These are phyloP conservation scores for Malus asiatica DNA, from an alignment of 306 rosid genomes.

Conservation along the genomic window DNA sequence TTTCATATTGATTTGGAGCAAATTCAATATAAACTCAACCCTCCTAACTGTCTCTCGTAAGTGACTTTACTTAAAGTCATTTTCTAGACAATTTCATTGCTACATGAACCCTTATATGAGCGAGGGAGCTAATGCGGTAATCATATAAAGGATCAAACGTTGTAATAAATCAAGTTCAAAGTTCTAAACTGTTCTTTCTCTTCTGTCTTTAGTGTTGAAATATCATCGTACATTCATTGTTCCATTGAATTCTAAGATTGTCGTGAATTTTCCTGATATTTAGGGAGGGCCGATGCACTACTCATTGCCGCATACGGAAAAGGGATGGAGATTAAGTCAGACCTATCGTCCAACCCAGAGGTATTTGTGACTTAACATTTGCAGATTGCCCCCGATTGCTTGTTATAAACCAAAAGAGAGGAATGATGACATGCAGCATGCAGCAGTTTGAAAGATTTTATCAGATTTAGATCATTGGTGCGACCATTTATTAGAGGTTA, in stretches of 20 bases:
- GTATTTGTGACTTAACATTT: slow-evolving; percentile 19
- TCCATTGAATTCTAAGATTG: background rate
- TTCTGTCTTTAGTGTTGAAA: no score
- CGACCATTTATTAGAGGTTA: background rate
- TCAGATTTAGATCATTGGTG: background rate
- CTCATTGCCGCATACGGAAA: slow-evolving; percentile 94
- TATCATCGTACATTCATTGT: background rate
- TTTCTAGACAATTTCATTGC: no score
- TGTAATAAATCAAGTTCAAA: background rate
- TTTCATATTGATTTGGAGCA: no score
- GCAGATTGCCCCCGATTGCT: background rate
- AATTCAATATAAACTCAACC: no score
- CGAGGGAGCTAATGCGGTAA: background rate
- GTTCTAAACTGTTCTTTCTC: no score
- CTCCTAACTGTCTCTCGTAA: no score
- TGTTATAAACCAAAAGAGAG: background rate
- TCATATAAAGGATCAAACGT: background rate
- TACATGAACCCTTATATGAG: background rate
- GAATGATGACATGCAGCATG: background rate
- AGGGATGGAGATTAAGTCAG: slow-evolving; percentile 28
- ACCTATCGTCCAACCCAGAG: slow-evolving; percentile 26
- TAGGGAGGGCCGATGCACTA: slow-evolving; percentile 95
- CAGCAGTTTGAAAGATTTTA: background rate
- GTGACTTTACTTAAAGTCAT: no score
- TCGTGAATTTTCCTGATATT: slow-evolving; percentile 6